Evolutionary conservation across 225 moss, liverwort and hornwort species (phyloP).

Genomic region (Physcomitrellopsis africana): DNA sequence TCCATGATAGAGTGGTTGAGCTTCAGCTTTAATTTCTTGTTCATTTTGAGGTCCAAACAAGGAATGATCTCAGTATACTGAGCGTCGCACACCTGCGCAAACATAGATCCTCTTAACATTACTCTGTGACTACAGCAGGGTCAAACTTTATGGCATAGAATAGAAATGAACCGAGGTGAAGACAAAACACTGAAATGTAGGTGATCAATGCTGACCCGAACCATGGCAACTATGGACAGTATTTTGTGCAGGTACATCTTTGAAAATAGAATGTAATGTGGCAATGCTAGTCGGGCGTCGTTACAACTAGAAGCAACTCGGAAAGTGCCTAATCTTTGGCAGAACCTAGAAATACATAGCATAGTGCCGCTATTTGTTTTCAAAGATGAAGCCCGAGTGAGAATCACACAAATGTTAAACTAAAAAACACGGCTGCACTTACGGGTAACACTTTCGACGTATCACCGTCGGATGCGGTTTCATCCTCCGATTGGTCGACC

Average conservation of each 20-base stretch:
- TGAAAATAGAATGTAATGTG: background rate
- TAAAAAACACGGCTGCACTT: constrained; percentile 33
- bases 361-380: background rate
- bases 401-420: constrained; percentile 14
- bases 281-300: background rate
- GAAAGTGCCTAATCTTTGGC: constrained; percentile 2
- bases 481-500: constrained; percentile 33
- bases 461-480: constrained; percentile 38
- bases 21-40: constrained; percentile 80
- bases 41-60: constrained; percentile 69
- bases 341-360: constrained; percentile 27
- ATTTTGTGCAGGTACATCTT: background rate
- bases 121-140: background rate
- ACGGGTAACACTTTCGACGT: constrained; percentile 66
- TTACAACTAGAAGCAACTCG: constrained; percentile 6
- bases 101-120: background rate
- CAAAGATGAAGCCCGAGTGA: background rate
- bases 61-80: constrained; percentile 83
- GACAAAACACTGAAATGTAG: background rate
- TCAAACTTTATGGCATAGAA: background rate
- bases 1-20: constrained; percentile 86
- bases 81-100: constrained; percentile 72
- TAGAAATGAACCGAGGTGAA: background rate
- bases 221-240: constrained; percentile 5
- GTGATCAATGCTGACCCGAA: constrained; percentile 10